Evolutionary conservation across 2,329 filamentous ascomycete genomes (phyloP), one percentile per base, ranked within the genome.

Genomic region (Alternaria gaisen): DNA sequence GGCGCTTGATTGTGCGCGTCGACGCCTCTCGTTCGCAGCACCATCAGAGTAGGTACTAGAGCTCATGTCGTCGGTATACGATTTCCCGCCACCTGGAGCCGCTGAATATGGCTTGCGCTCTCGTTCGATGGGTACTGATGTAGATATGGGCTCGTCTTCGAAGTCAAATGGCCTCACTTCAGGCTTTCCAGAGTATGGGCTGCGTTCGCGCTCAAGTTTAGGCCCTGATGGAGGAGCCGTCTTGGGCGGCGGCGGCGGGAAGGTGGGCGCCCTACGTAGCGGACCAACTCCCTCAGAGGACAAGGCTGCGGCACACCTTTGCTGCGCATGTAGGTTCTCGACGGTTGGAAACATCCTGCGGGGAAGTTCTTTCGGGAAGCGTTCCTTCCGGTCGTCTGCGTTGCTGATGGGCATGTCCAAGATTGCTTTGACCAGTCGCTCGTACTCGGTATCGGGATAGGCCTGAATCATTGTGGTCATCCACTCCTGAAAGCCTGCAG

Each of bases 291-390:
- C 75, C 56, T 86, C 82, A 65, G 84, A 81, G 30, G 82, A 81
- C 18, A 94, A 81, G 2, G 86, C 84, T 43, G 86, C 83, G 18
- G 88, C 85, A 9, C 94, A 80, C 20, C 87, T 80, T 62, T 88
- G 86, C 56, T 87, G 85, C 1, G 86, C 81, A 32, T 85, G 80
- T 0, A 84, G 70, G 66, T 92, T 87, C 1, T 85, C 82, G 8
- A 78, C 76, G 0, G 81, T 80, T 0, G 93, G 93, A 40, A 97
- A 86, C 4, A 95, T 82, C 53, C 90, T 85, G 41, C 92, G 84
- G 1, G 91, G 89, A 3, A 97, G 84, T 68, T 93, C 89, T 65
- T 92, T 93, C 0, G 93, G 93, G 56, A 96, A 89, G 3, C 91
- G 84, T 76, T 94, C 91, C 11, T 86, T 87, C 64, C 84, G 86